Evolutionary conservation across 1,284 basidiomycete species (phyloP).

Genomic region (Dichomitus squalens): DNA sequence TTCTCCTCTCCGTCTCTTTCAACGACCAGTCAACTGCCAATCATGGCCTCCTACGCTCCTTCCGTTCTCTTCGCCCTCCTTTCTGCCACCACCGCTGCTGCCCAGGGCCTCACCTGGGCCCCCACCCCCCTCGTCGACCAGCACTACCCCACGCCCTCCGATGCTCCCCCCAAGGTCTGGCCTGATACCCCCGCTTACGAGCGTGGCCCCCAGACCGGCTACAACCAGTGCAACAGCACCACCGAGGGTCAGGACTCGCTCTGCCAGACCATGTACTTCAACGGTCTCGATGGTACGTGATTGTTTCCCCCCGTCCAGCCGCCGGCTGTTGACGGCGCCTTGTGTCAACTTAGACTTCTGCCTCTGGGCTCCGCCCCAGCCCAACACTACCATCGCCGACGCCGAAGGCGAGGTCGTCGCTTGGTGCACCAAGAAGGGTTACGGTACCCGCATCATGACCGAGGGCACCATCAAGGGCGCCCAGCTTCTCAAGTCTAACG

Average conservation of each 20-base stretch:
- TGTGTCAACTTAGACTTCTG: slow-evolving; percentile 58
- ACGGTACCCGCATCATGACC: slow-evolving; percentile 67
- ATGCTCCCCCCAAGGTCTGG: not conserved
- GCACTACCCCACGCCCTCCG: not conserved
- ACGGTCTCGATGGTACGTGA: not conserved
- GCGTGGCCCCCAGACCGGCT: slow-evolving; percentile 62
- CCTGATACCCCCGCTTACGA: not conserved
- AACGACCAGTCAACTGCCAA: slow-evolving; percentile 8
- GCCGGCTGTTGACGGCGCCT: slow-evolving; percentile 35
- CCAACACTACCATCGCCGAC: slow-evolving; percentile 55
- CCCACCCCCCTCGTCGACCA: slow-evolving; percentile 37
- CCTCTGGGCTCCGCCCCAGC: slow-evolving; percentile 55
- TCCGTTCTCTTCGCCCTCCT: slow-evolving; percentile 38
- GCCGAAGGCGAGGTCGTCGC: slow-evolving; percentile 70
- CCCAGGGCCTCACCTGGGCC: slow-evolving; percentile 31
- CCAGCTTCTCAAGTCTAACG: slow-evolving; percentile 44
- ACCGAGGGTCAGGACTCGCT: slow-evolving; percentile 59
- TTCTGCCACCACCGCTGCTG: slow-evolving; percentile 35
- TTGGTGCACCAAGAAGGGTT: slow-evolving; percentile 73
- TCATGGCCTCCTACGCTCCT: slow-evolving; percentile 49
- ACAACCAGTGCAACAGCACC: slow-evolving; percentile 72
- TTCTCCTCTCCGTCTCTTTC: slow-evolving; percentile 7
- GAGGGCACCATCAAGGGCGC: slow-evolving; percentile 64
- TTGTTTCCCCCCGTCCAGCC: not conserved
- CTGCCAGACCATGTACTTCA: slow-evolving; percentile 61